These are phyloP conservation scores for Sanghuangporus baumii DNA, from an alignment of 1,284 basidiomycete species.

Conservation along the genomic window DNA sequence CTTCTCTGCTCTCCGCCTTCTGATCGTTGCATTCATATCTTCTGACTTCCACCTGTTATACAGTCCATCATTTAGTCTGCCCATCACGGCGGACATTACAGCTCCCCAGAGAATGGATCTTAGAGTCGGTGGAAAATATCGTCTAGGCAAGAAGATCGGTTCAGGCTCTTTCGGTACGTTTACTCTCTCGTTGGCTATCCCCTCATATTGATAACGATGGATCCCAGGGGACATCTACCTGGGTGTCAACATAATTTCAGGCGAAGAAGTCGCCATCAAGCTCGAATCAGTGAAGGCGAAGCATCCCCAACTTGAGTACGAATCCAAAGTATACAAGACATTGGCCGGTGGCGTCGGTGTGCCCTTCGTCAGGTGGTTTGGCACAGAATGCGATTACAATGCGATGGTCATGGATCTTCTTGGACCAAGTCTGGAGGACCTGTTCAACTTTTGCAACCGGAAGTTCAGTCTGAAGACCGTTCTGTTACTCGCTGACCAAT, in stretches of 20 bases:
- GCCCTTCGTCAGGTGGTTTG: conserved; percentile 97
- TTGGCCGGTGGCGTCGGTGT: conserved; percentile 97
- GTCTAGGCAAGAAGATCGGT: conserved; percentile 99
- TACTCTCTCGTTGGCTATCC: conserved; percentile 2
- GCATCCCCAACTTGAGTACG: conserved; percentile 99
- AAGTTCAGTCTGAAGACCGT: conserved; percentile 98
- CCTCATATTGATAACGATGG: conserved; percentile 5
- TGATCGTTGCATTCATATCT: conserved; percentile 11
- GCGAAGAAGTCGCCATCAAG: conserved; percentile 99
- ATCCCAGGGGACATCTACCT: conserved; percentile 93
- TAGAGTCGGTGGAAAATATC: conserved; percentile 96
- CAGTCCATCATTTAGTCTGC: conserved; percentile 12
- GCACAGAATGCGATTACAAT: conserved; percentile 99
- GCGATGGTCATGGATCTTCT: conserved; percentile 99
- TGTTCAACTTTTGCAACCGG: conserved; percentile 99
- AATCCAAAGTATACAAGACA: conserved; percentile 96
- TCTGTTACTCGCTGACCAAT: conserved; percentile 92
- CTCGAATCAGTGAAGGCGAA: conserved; percentile 99
- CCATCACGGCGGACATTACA: conserved; percentile 54
- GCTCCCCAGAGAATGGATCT: conserved; percentile 82
- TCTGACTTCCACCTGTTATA: conserved; percentile 9
- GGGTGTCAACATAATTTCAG: conserved; percentile 99
- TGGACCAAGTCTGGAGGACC: conserved; percentile 94
- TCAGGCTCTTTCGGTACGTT: conserved; percentile 93
- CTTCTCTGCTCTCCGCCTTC: conserved; percentile 5